Conservation (phyloP, 2,329 filamentous ascomycete species). For the Alternaria conjuncta region DNA sequence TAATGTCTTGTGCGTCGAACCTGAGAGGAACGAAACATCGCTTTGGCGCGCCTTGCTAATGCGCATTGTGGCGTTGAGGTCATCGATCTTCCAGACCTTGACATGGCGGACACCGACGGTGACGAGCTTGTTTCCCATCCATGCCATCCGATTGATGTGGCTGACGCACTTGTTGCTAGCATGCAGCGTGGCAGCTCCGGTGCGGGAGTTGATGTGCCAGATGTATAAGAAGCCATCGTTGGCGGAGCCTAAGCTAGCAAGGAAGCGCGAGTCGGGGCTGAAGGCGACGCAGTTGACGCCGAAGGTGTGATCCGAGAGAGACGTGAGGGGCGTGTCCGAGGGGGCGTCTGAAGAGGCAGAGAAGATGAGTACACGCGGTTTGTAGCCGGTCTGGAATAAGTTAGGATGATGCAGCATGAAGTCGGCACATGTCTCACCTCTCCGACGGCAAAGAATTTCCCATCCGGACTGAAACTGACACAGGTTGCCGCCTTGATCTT, state of each 20-base stretch:
- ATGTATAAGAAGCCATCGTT: slow-evolving; percentile 96
- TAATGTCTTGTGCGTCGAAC: slow-evolving; percentile 66
- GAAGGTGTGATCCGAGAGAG: slow-evolving; percentile 86
- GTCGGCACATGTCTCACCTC: slow-evolving; percentile 61
- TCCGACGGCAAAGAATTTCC: slow-evolving; percentile 85
- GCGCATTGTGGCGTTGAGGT: slow-evolving; percentile 61
- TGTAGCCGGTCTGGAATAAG: slow-evolving; percentile 75
- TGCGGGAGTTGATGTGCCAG: slow-evolving; percentile 85
- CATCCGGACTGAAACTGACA: slow-evolving; percentile 85
- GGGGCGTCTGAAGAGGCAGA: slow-evolving; percentile 76
- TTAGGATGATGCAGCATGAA: slow-evolving; percentile 32
- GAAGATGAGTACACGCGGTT: slow-evolving; percentile 89
- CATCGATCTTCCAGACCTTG: slow-evolving; percentile 90
- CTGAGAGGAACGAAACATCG: slow-evolving; percentile 53
- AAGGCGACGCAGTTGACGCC: slow-evolving; percentile 89
- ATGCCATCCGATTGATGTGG: slow-evolving; percentile 82
- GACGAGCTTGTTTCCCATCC: slow-evolving; percentile 83
- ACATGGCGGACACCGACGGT: slow-evolving; percentile 90
- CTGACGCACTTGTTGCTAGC: slow-evolving; percentile 94
- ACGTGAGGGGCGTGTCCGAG: slow-evolving; percentile 81
- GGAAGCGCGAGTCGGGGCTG: slow-evolving; percentile 82
- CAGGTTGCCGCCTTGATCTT: slow-evolving; percentile 94
- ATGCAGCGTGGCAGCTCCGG: slow-evolving; percentile 77
- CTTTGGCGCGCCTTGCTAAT: slow-evolving; percentile 41
- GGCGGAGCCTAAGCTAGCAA: slow-evolving; percentile 85